Base-by-base conservation (phyloP, 345 rosid genomes). In the Eucalyptus curtisii region DNA sequence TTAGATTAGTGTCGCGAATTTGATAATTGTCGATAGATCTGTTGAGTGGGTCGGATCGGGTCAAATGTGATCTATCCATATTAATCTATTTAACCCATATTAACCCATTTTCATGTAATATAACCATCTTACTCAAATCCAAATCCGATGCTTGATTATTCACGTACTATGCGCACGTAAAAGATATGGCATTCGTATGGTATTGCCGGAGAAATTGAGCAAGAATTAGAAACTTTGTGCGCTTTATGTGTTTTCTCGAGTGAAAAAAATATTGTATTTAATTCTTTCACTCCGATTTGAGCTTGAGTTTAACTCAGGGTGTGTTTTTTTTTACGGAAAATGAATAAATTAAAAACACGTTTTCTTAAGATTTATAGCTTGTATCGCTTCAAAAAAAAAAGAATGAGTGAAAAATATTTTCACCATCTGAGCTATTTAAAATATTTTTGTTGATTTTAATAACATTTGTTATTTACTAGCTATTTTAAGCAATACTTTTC, bases 301-400 rank as follows among this genome's bases (percentile, higher is more conserved):
- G 42, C 44, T 17, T 2, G 7, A 33, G 24, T 17, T 68, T 31
- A 68, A 16, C 7, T 16, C 2, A 5, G 5, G 12, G 2, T 68
- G 4, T 0, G 2, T 33, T 2, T 17, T 1, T 68, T 68, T 68
- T 68, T 4, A 10, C 24, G 3, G 1, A 33, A 8, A 33, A 68
- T 68, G 10, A 33, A 68, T 16, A 5, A 4, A 31, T 66, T 7
- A 0, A 61, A 66, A 31, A 66, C 8, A 66, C 0, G 0, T 31
- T 31, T 30, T 61, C 8, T 6, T 61, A 13, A 61, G 4, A 13
- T 1, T 30, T 1, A n/a, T 30, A 1, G 0, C 9, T 13, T 7
- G 0, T n/a, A 61, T 61, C 1, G 3, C 19, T 64, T 7, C 1
- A 14, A n/a, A 64, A 59, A n/a, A 64, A 59, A 64, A 30, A 7